phyloP scores from a whole-genome alignment of 768 basidiomycete genomes.

The Collybiopsis luxurians region DNA sequence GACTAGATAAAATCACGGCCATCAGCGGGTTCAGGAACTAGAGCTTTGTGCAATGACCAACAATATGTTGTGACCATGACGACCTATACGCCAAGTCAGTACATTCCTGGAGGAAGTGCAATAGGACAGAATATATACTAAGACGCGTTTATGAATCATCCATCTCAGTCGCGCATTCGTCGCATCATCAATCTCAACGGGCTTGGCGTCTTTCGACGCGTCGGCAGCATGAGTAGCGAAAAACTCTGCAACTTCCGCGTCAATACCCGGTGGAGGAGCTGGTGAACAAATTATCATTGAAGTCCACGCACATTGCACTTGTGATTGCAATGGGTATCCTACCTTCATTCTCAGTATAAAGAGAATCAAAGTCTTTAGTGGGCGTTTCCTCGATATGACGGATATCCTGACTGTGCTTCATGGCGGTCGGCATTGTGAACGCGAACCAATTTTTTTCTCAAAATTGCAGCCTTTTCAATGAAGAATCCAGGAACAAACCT shows the following conservation, averaged over 20 bases:
- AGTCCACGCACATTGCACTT: neutral
- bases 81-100: constrained; percentile 13
- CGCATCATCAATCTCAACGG: constrained; percentile 36
- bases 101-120: neutral
- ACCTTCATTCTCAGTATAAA: constrained; percentile 22
- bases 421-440: neutral
- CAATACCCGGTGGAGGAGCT: constrained; percentile 30
- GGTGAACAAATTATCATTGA: neutral
- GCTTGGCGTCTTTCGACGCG: constrained; percentile 11
- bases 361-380: constrained; percentile 33
- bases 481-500: no score
- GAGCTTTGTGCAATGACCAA: constrained; percentile 11
- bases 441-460: no score
- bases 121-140: constrained; percentile 24
- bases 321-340: neutral
- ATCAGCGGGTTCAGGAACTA: neutral
- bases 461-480: neutral
- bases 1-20: constrained; percentile 19
- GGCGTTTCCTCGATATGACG: constrained; percentile 15
- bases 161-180: constrained; percentile 40
- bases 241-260: constrained; percentile 45
- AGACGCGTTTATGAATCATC: constrained; percentile 45
- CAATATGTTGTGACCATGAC: constrained; percentile 49
- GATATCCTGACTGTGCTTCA: neutral
- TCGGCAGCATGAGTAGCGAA: constrained; percentile 27